These are phyloP conservation scores for Entelexis paramagnoliae DNA, from an alignment of 1,139 yeast species.

Conservation along the genomic window DNA sequence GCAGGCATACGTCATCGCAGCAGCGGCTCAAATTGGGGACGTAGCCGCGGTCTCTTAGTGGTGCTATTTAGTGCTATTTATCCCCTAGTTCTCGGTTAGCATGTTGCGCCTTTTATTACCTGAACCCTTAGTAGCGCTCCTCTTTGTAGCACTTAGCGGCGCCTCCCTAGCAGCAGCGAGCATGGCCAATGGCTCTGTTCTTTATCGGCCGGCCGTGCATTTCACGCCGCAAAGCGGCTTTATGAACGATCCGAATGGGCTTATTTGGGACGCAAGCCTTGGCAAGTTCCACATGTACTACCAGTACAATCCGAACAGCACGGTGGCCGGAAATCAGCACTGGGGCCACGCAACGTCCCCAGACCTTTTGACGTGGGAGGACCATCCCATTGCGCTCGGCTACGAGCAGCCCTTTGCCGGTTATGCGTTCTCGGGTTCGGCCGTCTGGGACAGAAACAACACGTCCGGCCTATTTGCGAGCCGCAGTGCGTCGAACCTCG, in stretches of 20 bases:
- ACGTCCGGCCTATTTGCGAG: constrained; percentile 34
- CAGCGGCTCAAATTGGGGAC: no score
- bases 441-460: constrained; percentile 33
- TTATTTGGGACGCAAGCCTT: constrained; percentile 16
- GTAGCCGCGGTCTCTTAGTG: no score
- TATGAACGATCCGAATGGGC: constrained; percentile 26
- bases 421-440: constrained; percentile 33
- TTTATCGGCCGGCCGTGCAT: constrained; percentile 22
- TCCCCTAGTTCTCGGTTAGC: not conserved
- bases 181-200: not conserved
- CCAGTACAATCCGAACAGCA: constrained; percentile 32
- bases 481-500: constrained; percentile 23
- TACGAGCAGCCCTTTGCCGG: constrained; percentile 25
- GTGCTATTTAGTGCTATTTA: no score
- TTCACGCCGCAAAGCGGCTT: constrained; percentile 22
- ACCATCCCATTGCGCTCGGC: constrained; percentile 28
- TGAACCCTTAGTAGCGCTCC: not conserved
- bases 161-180: not conserved
- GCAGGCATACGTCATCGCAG: no score
- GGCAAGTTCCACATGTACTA: constrained; percentile 30
- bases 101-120: not conserved
- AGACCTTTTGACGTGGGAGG: constrained; percentile 32
- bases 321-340: constrained; percentile 29
- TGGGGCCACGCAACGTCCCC: constrained; percentile 36
- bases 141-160: not conserved